These are phyloP conservation scores for Dactylellina parvicollis DNA, from an alignment of 2,329 filamentous ascomycete genomes.

Conservation along the genomic window DNA sequence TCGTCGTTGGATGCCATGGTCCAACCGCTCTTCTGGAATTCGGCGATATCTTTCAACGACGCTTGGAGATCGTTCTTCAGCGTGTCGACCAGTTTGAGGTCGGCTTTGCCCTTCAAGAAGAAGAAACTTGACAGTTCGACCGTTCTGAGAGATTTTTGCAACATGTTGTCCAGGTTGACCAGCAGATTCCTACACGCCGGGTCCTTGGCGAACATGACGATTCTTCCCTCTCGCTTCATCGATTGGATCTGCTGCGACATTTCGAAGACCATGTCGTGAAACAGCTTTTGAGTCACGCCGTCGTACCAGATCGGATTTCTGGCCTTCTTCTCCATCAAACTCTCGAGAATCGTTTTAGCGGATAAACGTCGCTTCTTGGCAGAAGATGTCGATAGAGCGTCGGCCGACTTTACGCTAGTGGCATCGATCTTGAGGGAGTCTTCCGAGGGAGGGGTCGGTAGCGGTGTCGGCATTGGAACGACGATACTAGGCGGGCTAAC, in stretches of 20 bases:
- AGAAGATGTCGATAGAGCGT: slow-evolving; percentile 39
- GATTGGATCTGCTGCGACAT: slow-evolving; percentile 54
- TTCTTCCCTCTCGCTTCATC: slow-evolving; percentile 48
- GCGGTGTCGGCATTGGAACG: slow-evolving; percentile 14
- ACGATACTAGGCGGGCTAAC: slow-evolving; percentile 1
- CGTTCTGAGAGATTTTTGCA: slow-evolving; percentile 43
- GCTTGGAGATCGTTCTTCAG: slow-evolving; percentile 31
- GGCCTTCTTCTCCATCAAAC: slow-evolving; percentile 52
- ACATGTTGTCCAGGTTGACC: slow-evolving; percentile 42
- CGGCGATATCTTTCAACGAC: slow-evolving; percentile 31
- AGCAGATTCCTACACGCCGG: slow-evolving; percentile 39
- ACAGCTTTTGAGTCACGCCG: slow-evolving; percentile 47
- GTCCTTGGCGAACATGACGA: slow-evolving; percentile 54
- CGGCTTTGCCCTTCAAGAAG: slow-evolving; percentile 46
- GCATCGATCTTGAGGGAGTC: slow-evolving; percentile 20
- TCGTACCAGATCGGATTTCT: slow-evolving; percentile 51
- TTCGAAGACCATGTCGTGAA: slow-evolving; percentile 53
- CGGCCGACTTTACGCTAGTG: slow-evolving; percentile 37
- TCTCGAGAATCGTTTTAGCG: slow-evolving; percentile 49
- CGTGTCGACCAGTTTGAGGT: slow-evolving; percentile 34
- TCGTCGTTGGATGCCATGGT: slow-evolving; percentile 36
- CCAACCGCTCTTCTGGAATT: slow-evolving; percentile 53
- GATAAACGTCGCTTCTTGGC: slow-evolving; percentile 49
- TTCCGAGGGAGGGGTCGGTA: slow-evolving; percentile 13
- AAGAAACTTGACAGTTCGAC: slow-evolving; percentile 47